Conservation (phyloP, 148 eudicot species). For the Chenopodium formosanum region DNA sequence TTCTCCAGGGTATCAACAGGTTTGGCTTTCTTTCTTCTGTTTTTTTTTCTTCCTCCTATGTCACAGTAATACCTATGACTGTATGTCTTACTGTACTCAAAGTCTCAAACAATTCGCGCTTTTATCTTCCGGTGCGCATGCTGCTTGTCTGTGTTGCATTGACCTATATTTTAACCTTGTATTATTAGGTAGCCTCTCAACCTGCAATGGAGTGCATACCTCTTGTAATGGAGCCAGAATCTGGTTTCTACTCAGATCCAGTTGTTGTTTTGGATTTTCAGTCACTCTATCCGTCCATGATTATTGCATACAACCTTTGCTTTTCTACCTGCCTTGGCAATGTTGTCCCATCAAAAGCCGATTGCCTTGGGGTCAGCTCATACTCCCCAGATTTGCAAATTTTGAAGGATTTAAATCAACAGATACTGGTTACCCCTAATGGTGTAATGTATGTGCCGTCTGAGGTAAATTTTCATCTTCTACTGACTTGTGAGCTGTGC, state of each 20-base stretch:
- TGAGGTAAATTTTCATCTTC: conserved; percentile 38
- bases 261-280: conserved; percentile 98
- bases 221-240: conserved; percentile 99
- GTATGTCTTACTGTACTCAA: background rate
- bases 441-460: conserved; percentile 91
- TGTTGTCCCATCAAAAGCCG: conserved; percentile 60
- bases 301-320: conserved; percentile 97
- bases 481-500: background rate
- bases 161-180: conserved; percentile 8
- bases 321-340: conserved; percentile 93
- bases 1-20: conserved; percentile 86
- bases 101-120: background rate
- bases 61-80: too few species aligned
- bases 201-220: conserved; percentile 99
- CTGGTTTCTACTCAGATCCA: conserved; percentile 95
- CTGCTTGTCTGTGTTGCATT: background rate
- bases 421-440: conserved; percentile 78
- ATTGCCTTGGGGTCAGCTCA: conserved; percentile 80
- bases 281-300: conserved; percentile 99
- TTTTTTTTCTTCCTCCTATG: background rate
- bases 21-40: conserved; percentile 18
- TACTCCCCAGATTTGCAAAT: conserved; percentile 57
- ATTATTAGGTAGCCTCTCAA: conserved; percentile 78
- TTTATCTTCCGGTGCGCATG: background rate
- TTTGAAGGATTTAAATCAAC: conserved; percentile 49